These are phyloP conservation scores for Diaporthe batatas DNA, from an alignment of 2,329 filamentous ascomycete genomes.

Conservation along the genomic window DNA sequence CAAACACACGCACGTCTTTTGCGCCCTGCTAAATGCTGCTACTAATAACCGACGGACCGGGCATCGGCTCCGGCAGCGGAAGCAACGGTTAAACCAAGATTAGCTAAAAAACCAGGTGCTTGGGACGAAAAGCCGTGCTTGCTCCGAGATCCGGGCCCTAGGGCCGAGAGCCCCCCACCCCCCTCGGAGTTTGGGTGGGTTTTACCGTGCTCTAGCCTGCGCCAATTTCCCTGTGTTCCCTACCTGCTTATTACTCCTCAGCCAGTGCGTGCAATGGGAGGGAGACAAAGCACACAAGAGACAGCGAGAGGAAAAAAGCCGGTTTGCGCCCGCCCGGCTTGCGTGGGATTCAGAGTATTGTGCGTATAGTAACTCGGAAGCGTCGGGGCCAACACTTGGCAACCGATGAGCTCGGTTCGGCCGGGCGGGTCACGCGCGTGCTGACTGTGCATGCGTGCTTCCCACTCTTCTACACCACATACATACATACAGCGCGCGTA, in stretches of 20 bases:
- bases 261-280: not conserved
- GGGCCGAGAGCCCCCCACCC: not conserved
- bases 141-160: slow-evolving; percentile 13
- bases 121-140: not conserved
- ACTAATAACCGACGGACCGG: not conserved
- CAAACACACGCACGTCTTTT: not conserved
- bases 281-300: too few species aligned
- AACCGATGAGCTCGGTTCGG: too few species aligned
- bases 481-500: too few species aligned
- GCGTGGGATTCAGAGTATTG: not conserved
- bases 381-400: not conserved
- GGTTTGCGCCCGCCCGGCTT: slow-evolving; percentile 8
- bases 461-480: too few species aligned
- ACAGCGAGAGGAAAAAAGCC: too few species aligned
- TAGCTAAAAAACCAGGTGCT: not conserved
- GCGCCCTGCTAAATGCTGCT: not conserved
- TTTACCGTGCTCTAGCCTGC: not conserved
- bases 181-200: not conserved
- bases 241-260: too few species aligned
- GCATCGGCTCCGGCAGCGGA: slow-evolving; percentile 11
- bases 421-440: slow-evolving; percentile 11
- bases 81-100: too few species aligned
- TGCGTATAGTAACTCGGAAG: not conserved
- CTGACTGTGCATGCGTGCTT: slow-evolving; percentile 3
- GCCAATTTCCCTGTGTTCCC: not conserved